Evolutionary conservation across 2,329 filamentous ascomycete genomes (phyloP).

Genomic region (Fusarium temperatum): DNA sequence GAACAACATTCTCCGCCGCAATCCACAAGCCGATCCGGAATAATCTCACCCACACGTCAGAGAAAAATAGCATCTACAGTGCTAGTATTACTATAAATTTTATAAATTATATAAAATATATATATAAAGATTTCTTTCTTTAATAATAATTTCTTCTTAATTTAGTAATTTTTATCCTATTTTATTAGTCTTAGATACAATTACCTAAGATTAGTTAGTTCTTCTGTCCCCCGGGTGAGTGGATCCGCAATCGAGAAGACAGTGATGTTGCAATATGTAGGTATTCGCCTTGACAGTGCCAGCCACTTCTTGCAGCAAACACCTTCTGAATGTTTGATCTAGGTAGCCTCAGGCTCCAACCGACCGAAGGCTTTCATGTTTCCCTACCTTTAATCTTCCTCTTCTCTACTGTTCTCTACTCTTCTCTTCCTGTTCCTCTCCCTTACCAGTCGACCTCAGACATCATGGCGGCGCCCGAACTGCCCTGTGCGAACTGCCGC

Average conservation of each 20-base stretch:
- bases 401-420: not conserved
- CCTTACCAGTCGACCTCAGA: not conserved
- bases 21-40: fast-evolving
- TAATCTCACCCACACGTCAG: fast-evolving
- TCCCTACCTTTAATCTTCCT: too few species aligned
- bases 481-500: not conserved
- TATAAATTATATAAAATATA: too few species aligned
- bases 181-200: too few species aligned
- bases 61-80: not conserved
- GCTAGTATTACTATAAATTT: too few species aligned
- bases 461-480: not conserved
- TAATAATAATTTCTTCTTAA: too few species aligned
- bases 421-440: too few species aligned
- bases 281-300: not conserved
- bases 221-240: too few species aligned
- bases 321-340: not conserved
- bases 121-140: too few species aligned
- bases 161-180: too few species aligned
- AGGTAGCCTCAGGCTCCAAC: not conserved
- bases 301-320: not conserved
- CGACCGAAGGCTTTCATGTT: fast-evolving
- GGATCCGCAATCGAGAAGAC: not conserved
- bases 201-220: too few species aligned
- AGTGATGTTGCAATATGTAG: not conserved
- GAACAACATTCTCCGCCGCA: fast-evolving